These are phyloP conservation scores for Trypanosomatidae sp. DNA, from an alignment of 208 protist species.

Conservation along the genomic window DNA sequence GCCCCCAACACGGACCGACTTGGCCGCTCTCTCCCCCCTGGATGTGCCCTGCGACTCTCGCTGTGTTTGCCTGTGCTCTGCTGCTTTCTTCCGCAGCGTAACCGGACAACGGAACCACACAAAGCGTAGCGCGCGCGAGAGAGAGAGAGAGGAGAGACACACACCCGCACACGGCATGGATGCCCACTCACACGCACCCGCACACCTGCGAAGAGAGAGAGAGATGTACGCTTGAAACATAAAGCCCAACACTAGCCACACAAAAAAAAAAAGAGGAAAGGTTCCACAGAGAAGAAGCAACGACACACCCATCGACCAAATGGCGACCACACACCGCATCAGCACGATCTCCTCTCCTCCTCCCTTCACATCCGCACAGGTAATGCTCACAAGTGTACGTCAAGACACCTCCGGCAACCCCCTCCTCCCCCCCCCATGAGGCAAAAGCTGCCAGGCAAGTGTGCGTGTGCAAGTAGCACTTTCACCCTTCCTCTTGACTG, in stretches of 20 bases:
- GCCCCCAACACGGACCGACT: not conserved
- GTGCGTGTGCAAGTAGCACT: not conserved
- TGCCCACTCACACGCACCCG: not conserved
- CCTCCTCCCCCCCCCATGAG: not conserved
- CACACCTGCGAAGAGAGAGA: not conserved
- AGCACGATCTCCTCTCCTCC: not conserved
- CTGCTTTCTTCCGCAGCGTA: not conserved
- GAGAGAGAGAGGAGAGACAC: no score
- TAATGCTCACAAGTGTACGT: not conserved
- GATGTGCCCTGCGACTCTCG: not conserved
- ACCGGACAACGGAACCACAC: no score
- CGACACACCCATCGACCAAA: not conserved
- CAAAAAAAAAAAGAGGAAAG: not conserved
- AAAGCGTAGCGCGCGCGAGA: not conserved
- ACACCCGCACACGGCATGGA: not conserved
- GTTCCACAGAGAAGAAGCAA: not conserved
- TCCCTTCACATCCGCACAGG: not conserved
- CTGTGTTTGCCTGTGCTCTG: no score
- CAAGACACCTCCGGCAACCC: not conserved
- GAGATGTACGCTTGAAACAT: not conserved
- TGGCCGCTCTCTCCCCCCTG: not conserved
- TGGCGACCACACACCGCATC: not conserved
- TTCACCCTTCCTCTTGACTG: no score
- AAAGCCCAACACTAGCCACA: not conserved
- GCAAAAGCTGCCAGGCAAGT: not conserved